phyloP scores from a whole-genome alignment of 768 basidiomycete species.

The Trametopsis cervina region DNA sequence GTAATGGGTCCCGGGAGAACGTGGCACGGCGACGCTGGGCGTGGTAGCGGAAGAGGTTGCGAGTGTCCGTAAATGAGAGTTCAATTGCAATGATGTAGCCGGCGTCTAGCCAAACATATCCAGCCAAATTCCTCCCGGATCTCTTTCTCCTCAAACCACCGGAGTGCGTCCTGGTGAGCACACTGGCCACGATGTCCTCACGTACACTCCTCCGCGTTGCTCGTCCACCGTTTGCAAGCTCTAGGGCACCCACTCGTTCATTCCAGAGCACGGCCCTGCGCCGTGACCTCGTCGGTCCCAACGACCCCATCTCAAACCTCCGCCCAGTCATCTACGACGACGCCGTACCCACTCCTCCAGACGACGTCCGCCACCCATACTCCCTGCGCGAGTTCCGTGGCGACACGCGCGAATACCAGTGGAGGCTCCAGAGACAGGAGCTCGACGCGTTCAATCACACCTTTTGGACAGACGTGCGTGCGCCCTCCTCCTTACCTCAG shows the following conservation, averaged over 20 bases:
- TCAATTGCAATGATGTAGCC: too few relatives aligned
- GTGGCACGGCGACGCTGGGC: too few relatives aligned
- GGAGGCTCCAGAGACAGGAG: constrained; percentile 62
- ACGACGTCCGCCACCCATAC: constrained; percentile 52
- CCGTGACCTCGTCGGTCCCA: constrained; percentile 52
- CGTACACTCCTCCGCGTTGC: background rate
- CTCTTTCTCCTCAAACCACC: too few relatives aligned
- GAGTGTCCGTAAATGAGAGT: too few relatives aligned
- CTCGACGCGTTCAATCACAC: constrained; percentile 69
- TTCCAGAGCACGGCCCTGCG: constrained; percentile 14
- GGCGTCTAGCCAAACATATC: too few relatives aligned
- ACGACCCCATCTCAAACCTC: constrained; percentile 73
- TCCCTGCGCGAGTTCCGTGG: constrained; percentile 65
- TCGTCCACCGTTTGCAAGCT: background rate
- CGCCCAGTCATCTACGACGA: constrained; percentile 75
- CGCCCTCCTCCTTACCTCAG: too few relatives aligned
- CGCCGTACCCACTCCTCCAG: constrained; percentile 27
- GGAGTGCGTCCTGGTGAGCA: too few relatives aligned
- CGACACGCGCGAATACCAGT: constrained; percentile 52
- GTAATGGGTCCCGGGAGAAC: too few relatives aligned
- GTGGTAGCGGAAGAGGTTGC: too few relatives aligned
- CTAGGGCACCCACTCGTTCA: background rate
- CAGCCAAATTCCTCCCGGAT: too few relatives aligned
- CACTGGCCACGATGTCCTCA: background rate
- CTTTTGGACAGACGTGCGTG: constrained; percentile 79